phyloP scores from a whole-genome alignment of 1,139 yeast species.

The Saccharomyces hybrid region DNA sequence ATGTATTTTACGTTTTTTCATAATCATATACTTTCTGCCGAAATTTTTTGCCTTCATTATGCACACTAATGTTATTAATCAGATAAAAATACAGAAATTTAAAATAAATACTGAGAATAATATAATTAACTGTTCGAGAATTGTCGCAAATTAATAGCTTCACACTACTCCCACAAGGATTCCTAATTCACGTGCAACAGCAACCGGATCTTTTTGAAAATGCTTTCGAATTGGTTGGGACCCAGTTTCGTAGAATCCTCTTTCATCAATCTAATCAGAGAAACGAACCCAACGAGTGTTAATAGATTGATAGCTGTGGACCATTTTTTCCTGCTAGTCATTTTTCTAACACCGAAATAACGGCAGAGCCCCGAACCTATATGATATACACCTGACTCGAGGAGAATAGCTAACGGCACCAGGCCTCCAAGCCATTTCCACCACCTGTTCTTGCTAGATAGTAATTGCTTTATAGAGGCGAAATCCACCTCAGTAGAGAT shows the following conservation, averaged over 20 bases:
- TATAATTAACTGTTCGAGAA: background rate
- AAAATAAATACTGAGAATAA: background rate
- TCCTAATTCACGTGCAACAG: background rate
- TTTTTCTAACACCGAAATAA: slow-evolving; percentile 11
- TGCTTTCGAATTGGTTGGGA: background rate
- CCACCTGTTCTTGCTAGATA: slow-evolving; percentile 14
- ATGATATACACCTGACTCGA: slow-evolving; percentile 21
- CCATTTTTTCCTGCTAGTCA: slow-evolving; percentile 15
- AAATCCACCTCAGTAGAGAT: slow-evolving; percentile 12
- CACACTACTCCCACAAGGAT: background rate
- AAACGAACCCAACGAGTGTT: slow-evolving; percentile 15
- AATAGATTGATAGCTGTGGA: slow-evolving; percentile 14
- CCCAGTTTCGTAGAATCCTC: slow-evolving; percentile 4
- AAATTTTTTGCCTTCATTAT: background rate
- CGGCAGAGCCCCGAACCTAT: slow-evolving; percentile 21
- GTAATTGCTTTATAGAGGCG: slow-evolving; percentile 20
- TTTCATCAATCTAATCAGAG: slow-evolving; percentile 14
- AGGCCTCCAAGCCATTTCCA: slow-evolving; percentile 20
- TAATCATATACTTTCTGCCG: background rate
- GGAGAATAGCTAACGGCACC: slow-evolving; percentile 18
- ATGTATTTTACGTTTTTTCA: background rate
- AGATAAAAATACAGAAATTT: background rate
- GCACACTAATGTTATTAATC: too few species aligned
- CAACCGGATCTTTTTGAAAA: background rate
- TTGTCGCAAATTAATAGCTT: background rate